Conservation (phyloP, 768 basidiomycete species). For the Phylloporus sp. region DNA sequence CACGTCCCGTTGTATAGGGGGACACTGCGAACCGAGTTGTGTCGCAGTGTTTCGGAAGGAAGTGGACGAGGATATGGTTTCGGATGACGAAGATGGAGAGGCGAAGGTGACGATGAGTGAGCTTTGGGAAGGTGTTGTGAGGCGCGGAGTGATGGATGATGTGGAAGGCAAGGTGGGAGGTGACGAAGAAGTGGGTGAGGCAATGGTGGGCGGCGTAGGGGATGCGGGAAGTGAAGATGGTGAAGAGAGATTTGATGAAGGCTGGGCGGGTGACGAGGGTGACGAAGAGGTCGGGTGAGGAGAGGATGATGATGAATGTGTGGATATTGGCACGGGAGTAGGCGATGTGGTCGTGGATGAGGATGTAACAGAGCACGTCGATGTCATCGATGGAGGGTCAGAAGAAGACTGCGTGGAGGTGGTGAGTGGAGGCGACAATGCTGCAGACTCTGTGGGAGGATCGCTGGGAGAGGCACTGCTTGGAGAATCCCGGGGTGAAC, state of each 20-base stretch:
- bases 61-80: background rate
- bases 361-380: background rate
- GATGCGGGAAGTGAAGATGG: background rate
- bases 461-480: background rate
- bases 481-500: background rate
- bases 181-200: background rate
- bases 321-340: background rate
- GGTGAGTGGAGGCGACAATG: background rate
- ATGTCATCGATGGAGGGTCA: background rate
- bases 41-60: slow-evolving; percentile 11
- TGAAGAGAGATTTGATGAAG: background rate
- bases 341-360: background rate
- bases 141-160: background rate
- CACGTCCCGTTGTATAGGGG: slow-evolving; percentile 3
- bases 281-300: background rate
- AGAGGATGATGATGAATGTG: background rate
- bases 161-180: background rate
- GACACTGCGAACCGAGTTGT: slow-evolving; percentile 25
- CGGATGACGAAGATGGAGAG: background rate
- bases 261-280: background rate
- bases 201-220: background rate
- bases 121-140: slow-evolving; percentile 1
- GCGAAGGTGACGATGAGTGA: background rate
- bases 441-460: background rate
- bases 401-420: background rate